Evolutionary conservation across 2,329 filamentous ascomycete species (phyloP), one percentile per base, ranked within the genome.

Genomic region (Aspergillus pseudoviridinutans): DNA sequence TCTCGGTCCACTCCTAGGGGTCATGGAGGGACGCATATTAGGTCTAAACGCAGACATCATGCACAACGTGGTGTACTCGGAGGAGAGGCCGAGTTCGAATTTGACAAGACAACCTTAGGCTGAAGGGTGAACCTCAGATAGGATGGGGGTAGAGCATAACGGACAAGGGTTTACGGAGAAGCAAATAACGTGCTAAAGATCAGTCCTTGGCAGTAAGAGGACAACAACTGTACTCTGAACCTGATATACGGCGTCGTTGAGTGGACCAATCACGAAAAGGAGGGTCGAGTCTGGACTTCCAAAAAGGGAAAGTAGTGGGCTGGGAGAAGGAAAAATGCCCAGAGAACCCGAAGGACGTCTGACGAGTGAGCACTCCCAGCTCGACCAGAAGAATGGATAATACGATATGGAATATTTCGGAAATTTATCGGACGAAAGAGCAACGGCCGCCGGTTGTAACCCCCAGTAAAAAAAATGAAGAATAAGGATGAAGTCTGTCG

Each of bases 11-110:
- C 41, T 29, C 35, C 67, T 66, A 22, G 69, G 62, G 49, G 68
- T 60, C 38, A 70, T 64, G 28, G 68, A 64, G n/a, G 69, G 67
- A 32, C 74, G 73, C 55, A 71, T 67, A 41, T 64, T 68, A 35
- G 72, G 67, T 56, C 66, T 72, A 12, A 71, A 63, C 9, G 67
- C 63, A 52, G 72, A 71, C 71, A 74, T 75, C 57, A 51, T 60
- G 53, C 44, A 47, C 24, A 9, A 49, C 32, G 51, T 51, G 41
- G 38, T 54, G 50, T 50, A 14, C 46, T 28, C 20, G 29, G 44
- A 38, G 47, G 49, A 28, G 38, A 42, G 32, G 35, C 46, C 32
- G 35, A 49, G n/a, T 32, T 22, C 12, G 14, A 35, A 52, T 14
- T 24, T 8, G 27, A 53, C 12, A 44, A 41, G 10, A 24, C 24